Evolutionary conservation across 768 basidiomycete species (phyloP), one percentile per base, ranked within the genome.

Genomic region (Auriscalpium microsporum): DNA sequence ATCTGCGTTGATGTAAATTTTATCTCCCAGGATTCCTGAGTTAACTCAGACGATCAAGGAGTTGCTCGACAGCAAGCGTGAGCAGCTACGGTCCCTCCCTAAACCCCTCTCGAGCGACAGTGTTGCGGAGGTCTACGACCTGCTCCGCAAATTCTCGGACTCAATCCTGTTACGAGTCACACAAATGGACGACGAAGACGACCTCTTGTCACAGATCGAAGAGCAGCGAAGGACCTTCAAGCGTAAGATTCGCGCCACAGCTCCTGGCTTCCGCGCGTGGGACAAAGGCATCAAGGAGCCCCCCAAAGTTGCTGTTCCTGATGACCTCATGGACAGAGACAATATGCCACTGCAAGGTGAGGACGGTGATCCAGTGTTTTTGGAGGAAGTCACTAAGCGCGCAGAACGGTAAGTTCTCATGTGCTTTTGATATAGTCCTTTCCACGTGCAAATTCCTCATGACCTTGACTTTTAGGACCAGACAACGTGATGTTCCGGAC

Each of bases 1-100:
- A 14, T 53, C 52, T 38, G 4, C 16, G 14, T 35, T 5, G 45
- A 23, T 50, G 11, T 23, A 23, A 28, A 45, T 23, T 16, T n/a
- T 19, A 14, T 21, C 28, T 17, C 21, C 40, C 53, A 87, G 86
- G 44, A 70, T 87, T 0, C 83, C 83, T 0, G 68, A 77, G 45
- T 79, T 86, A n/a, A 73, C 76, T 45, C 66, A 75, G 0, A 82
- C 84, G 57, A 65, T 86, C 19, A 70, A 73, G 34, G 69, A 63
- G 0, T 63, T 73, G 0, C 72, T 81, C 3, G 56, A 62, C 0
- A 62, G 58, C 8, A 72, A 78, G 0, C 2, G 28, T 2, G 6
- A 13, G 68, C 72, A 1, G 42, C 59, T 5, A 55, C 56, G 40
- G 11, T 67, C n/a, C 7, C 64, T 77, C 0, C 83, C 84, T 0